Conservation (phyloP, 2,329 filamentous ascomycete genomes). For the Huntiella savannae region DNA sequence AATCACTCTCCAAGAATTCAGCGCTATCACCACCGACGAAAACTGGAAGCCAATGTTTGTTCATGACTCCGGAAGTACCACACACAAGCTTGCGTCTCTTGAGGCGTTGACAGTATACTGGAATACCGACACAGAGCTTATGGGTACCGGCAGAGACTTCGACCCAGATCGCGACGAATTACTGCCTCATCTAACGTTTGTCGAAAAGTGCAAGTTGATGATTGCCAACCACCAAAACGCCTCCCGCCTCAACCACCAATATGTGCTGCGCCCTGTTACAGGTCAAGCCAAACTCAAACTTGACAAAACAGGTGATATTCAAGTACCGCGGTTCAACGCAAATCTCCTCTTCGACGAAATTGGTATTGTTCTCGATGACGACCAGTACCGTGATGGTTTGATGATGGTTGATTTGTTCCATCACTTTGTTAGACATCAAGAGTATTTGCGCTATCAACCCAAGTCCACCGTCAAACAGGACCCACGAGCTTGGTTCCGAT, state of each 20-base stretch:
- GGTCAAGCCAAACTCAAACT: slow-evolving; percentile 88
- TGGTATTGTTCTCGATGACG: slow-evolving; percentile 88
- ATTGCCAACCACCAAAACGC: slow-evolving; percentile 30
- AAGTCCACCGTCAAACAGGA: slow-evolving; percentile 74
- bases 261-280: slow-evolving; percentile 87
- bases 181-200: slow-evolving; percentile 55
- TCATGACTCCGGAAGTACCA: slow-evolving; percentile 62
- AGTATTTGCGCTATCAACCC: slow-evolving; percentile 85
- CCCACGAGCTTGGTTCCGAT: slow-evolving; percentile 77
- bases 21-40: slow-evolving; percentile 85
- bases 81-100: slow-evolving; percentile 84
- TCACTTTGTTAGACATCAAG: slow-evolving; percentile 92
- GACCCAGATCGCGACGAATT: slow-evolving; percentile 30
- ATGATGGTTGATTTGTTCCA: slow-evolving; percentile 99
- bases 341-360: slow-evolving; percentile 91
- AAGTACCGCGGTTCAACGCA: slow-evolving; percentile 73
- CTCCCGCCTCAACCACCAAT: slow-evolving; percentile 46
- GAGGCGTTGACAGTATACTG: slow-evolving; percentile 88
- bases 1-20: slow-evolving; percentile 85
- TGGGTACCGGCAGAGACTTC: slow-evolving; percentile 64
- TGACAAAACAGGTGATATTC: slow-evolving; percentile 71
- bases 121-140: slow-evolving; percentile 79
- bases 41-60: slow-evolving; percentile 95
- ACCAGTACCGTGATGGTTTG: slow-evolving; percentile 89
- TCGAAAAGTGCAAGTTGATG: slow-evolving; percentile 57